Percentiles rank a stretch among this genome's conserved stretches.
These are phyloP conservation scores for Trichoderma afroharzianum DNA, from an alignment of 2,329 filamentous ascomycete genomes.

Conservation along the genomic window DNA sequence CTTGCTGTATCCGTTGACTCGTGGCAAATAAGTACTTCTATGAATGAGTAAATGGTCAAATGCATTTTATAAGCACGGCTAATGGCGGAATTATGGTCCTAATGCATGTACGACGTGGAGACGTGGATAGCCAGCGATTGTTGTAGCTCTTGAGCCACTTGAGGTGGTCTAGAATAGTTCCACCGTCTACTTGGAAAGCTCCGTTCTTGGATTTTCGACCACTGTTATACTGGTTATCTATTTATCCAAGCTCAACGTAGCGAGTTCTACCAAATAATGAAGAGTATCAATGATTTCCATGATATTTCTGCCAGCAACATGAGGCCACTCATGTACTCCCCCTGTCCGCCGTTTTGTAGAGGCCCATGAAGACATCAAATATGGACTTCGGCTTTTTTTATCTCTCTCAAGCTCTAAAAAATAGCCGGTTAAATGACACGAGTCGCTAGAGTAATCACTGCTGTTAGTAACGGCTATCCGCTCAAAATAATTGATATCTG, in stretches of 20 bases:
- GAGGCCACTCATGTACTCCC: too few species aligned
- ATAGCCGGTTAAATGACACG: too few species aligned
- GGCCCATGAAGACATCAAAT: background rate
- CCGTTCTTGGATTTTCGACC: background rate
- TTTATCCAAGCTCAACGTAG: background rate
- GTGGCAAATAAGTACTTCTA: background rate
- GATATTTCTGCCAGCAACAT: background rate
- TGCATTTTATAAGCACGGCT: background rate
- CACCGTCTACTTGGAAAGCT: background rate
- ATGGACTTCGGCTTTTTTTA: too few species aligned
- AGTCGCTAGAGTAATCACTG: too few species aligned
- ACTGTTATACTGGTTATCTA: background rate
- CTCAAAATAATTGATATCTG: background rate
- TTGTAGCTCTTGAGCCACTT: background rate
- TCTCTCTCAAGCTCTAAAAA: too few species aligned
- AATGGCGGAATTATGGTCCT: background rate
- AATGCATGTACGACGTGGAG: background rate
- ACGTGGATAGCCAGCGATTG: background rate
- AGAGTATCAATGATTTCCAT: background rate
- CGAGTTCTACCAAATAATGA: background rate
- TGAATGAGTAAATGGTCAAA: background rate
- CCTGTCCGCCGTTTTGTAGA: too few species aligned
- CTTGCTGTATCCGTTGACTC: slow-evolving; percentile 2
- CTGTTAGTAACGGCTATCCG: background rate
- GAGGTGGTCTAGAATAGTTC: background rate